Evolutionary conservation across 129 eudicot species (phyloP), one percentile per base, ranked within the genome.

Genomic region (Lactuca sativa): DNA sequence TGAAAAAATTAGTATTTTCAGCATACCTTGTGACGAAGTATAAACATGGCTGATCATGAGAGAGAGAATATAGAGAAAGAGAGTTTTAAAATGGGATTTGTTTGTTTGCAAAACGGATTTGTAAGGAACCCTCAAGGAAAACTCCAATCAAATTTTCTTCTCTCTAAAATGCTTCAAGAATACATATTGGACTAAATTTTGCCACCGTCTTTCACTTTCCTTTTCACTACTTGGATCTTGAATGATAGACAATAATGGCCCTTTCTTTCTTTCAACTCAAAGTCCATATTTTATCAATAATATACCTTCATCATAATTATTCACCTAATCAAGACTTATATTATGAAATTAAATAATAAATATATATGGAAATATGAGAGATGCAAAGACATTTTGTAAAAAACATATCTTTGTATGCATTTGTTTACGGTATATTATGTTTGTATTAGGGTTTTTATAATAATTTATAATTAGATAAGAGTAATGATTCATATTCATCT

Each of bases 61-160:
- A 67, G 71, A 73, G 78, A 74, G 72, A 54, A 66, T 52, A 36
- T 67, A 21, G 80, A 57, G 62, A 59, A 6, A 67, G 56, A 51
- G 65, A 59, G 75, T 53, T 69, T 62, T 66, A 34, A 75, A 75
- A 33, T 59, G 60, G 58, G 59, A 60, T 76, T 76, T 76, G 81
- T 76, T 76, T 76, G 75, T 76, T 77, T 69, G 75, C 68, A 61
- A 40, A 57, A 74, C 79, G 66, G 74, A 70, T 76, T 61, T 77
- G 64, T 70, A 77, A 76, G 80, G 73, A 77, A 69, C 80, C 69
- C 63, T 76, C 55, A 55, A 33, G 9, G 51, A 30, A 67, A 67
- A 75, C 41, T 74, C 14, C 17, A 51, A 73, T 75, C 64, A 18
- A 18, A 40, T 0, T 10, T 12, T 34, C 49, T 51, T 68, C 56